A percentile compares a stretch with the other conserved stretches of the same genome.
Conservation (phyloP, 441 rosid genomes). For the Mallotus japonicus region DNA sequence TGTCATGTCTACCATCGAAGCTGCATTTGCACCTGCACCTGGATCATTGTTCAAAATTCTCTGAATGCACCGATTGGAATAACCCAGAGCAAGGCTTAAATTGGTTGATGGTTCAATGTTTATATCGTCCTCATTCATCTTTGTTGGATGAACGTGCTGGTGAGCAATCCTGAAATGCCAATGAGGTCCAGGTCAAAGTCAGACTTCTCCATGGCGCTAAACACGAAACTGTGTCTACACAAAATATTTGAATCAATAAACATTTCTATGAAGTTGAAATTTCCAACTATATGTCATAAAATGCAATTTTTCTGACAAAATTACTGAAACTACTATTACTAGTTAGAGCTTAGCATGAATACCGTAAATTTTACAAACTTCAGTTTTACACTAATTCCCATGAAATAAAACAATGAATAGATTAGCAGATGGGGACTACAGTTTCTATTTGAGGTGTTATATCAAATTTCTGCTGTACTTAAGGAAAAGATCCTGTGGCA, state of each 20-base stretch:
- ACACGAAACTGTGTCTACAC: constrained; percentile 17
- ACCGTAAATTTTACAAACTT: background rate
- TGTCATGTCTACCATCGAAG: constrained; percentile 43
- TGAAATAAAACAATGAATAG: background rate
- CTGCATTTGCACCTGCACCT: constrained; percentile 87
- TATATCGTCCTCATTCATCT: constrained; percentile 54
- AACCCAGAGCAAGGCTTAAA: constrained; percentile 38
- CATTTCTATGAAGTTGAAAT: background rate
- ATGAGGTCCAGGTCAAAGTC: constrained; percentile 30
- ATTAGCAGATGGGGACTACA: background rate
- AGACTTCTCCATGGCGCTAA: constrained; percentile 33
- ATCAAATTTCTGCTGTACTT: background rate
- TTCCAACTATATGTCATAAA: background rate
- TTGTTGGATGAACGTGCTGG: constrained; percentile 32
- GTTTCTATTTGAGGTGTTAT: background rate
- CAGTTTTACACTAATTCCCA: background rate
- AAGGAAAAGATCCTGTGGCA: background rate
- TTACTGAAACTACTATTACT: background rate
- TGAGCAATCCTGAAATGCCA: constrained; percentile 37
- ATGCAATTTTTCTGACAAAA: background rate
- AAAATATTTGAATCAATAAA: constrained; percentile 15
- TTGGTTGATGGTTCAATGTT: constrained; percentile 40
- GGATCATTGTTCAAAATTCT: constrained; percentile 36
- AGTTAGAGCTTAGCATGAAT: background rate
- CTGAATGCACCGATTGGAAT: constrained; percentile 36